Conservation (phyloP, 139 green algal genomes). For the Chlorella ohadii region DNA sequence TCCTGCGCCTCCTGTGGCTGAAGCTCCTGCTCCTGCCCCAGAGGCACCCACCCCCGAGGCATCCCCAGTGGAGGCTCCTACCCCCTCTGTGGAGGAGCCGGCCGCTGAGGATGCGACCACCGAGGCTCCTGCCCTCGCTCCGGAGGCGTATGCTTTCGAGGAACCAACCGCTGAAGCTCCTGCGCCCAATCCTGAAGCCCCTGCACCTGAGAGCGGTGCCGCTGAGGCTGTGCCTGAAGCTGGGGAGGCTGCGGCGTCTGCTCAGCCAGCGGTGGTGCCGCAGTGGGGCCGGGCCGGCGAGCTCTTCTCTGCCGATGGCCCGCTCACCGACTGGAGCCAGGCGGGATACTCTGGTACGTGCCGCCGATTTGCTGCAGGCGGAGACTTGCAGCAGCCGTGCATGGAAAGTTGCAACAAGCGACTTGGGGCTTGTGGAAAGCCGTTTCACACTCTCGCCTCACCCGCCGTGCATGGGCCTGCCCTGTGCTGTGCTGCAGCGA, state of each 20-base stretch:
- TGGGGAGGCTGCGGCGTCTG: neutral
- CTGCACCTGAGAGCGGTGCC: neutral
- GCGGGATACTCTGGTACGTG: conserved; percentile 5
- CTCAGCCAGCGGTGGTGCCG: conserved; percentile 2
- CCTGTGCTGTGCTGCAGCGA: neutral
- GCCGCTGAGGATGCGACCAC: too few species aligned
- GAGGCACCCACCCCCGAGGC: neutral
- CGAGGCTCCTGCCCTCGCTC: neutral
- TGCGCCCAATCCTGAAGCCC: neutral
- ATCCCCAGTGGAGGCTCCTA: neutral
- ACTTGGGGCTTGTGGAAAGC: too few species aligned
- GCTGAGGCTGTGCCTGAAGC: neutral
- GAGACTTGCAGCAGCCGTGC: neutral
- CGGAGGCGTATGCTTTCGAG: neutral
- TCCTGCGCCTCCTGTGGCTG: neutral
- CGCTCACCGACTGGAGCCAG: conserved; percentile 17
- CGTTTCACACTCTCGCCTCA: neutral
- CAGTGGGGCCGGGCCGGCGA: conserved; percentile 18
- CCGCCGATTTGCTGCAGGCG: neutral
- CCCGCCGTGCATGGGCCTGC: neutral
- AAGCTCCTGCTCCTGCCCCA: neutral
- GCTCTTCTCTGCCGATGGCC: neutral
- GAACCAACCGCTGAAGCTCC: neutral
- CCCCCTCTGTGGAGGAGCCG: too few species aligned
- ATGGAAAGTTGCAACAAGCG: neutral